Conservation (phyloP, 106 monocot genomes). For the Dendrobium officinale region DNA sequence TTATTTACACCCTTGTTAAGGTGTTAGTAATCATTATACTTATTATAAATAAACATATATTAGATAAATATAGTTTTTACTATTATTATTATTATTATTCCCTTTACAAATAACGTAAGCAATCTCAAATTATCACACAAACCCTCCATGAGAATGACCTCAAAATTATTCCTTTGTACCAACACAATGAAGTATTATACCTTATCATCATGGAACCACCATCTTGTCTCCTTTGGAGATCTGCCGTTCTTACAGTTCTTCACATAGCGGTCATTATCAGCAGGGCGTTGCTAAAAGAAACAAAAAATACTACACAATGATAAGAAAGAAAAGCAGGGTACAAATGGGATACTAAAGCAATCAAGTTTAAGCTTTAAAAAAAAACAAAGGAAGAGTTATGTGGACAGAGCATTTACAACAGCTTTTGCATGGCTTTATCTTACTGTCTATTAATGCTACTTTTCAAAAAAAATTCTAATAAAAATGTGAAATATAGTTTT, state of each 20-base stretch:
- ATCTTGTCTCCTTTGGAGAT: conserved; percentile 65
- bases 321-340: neutral
- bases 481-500: too few species aligned
- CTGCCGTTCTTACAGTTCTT: conserved; percentile 59
- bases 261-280: conserved; percentile 58
- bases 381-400: too few species aligned
- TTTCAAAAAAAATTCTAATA: too few species aligned
- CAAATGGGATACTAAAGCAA: too few species aligned
- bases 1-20: neutral
- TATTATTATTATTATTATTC: neutral
- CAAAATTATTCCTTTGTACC: too few species aligned
- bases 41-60: conserved; percentile 7
- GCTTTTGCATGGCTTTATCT: too few species aligned
- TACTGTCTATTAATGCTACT: too few species aligned
- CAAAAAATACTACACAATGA: neutral
- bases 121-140: conserved; percentile 2
- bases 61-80: too few species aligned
- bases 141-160: neutral
- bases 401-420: too few species aligned
- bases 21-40: neutral
- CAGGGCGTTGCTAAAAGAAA: conserved; percentile 49
- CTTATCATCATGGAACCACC: conserved; percentile 75
- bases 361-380: too few species aligned
- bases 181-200: conserved; percentile 12
- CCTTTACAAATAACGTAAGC: conserved; percentile 8